Evolutionary conservation across 1,284 basidiomycete genomes (phyloP).

Genomic region (Earliella scabrosa): DNA sequence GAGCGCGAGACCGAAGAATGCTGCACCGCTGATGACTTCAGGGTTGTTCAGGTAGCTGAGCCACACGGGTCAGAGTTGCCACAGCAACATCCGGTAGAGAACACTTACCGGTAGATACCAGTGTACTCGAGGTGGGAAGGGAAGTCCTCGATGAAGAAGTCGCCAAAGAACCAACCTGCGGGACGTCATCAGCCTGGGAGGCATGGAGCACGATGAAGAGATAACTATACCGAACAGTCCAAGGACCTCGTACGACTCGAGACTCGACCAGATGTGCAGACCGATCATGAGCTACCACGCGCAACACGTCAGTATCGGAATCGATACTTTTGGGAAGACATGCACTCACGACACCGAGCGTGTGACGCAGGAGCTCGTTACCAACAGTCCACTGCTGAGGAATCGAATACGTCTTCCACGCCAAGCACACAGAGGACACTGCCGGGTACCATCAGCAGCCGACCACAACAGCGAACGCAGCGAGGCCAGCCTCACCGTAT

Average conservation of each 20-base stretch:
- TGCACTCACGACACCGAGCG: slow-evolving; percentile 76
- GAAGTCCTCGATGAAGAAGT: slow-evolving; percentile 97
- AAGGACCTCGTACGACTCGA: slow-evolving; percentile 90
- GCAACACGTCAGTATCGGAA: background rate
- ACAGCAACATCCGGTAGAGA: too few species aligned
- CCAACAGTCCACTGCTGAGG: slow-evolving; percentile 88
- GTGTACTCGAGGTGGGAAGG: slow-evolving; percentile 93
- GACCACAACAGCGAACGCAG: slow-evolving; percentile 19
- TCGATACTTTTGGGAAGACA: too few species aligned
- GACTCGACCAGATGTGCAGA: slow-evolving; percentile 90
- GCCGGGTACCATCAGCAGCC: background rate
- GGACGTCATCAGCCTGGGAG: background rate
- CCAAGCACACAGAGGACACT: slow-evolving; percentile 82
- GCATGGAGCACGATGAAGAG: background rate
- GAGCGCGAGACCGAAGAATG: slow-evolving; percentile 92
- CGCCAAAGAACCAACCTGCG: slow-evolving; percentile 94
- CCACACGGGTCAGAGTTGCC: background rate
- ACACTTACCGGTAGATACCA: slow-evolving; percentile 85
- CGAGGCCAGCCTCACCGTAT: slow-evolving; percentile 86
- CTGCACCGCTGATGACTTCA: slow-evolving; percentile 93
- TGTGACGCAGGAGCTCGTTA: slow-evolving; percentile 88
- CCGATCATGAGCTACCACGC: slow-evolving; percentile 77
- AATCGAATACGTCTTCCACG: slow-evolving; percentile 86
- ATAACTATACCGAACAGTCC: slow-evolving; percentile 79
- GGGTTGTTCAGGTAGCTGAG: slow-evolving; percentile 92